Percentiles rank a stretch among this genome's conserved stretches.
These are phyloP conservation scores for Aspergillus nidulans DNA, from an alignment of 495 filamentous ascomycete species.

Conservation along the genomic window DNA sequence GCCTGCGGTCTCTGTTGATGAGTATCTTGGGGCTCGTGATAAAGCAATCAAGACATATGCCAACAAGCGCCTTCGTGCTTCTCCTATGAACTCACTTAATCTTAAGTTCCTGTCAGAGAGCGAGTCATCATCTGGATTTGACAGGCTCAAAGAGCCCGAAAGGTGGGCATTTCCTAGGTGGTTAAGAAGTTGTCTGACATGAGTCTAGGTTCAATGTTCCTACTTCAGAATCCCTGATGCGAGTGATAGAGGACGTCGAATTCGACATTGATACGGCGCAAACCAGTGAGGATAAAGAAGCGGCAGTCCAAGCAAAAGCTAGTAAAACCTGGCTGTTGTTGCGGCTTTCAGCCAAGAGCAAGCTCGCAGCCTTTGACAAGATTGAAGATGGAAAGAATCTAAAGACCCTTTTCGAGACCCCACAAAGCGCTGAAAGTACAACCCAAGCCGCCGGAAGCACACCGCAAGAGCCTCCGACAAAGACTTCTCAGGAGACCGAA, in stretches of 20 bases:
- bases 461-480: conserved; percentile 25
- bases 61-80: conserved; percentile 60
- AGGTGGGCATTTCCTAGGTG: conserved; percentile 34
- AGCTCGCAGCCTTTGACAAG: conserved; percentile 74
- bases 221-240: conserved; percentile 51
- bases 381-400: conserved; percentile 75
- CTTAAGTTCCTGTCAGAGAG: conserved; percentile 72
- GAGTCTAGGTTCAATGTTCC: conserved; percentile 45
- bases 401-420: conserved; percentile 44
- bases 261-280: conserved; percentile 79
- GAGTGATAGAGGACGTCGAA: conserved; percentile 63
- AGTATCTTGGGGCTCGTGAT: conserved; percentile 62
- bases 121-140: conserved; percentile 46
- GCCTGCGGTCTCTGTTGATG: conserved; percentile 58
- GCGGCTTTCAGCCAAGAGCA: conserved; percentile 67
- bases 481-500: conserved; percentile 14
- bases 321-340: conserved; percentile 89
- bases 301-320: conserved; percentile 60
- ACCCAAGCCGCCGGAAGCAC: conserved; percentile 27
- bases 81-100: conserved; percentile 66
- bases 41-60: conserved; percentile 59
- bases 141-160: conserved; percentile 54
- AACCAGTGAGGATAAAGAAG: conserved; percentile 63
- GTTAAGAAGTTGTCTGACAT: conserved; percentile 8
- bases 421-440: conserved; percentile 26